Percentiles rank a stretch among this genome's conserved stretches.
Conservation (phyloP, 2,329 filamentous ascomycete species). For the Penicillium sp. region DNA sequence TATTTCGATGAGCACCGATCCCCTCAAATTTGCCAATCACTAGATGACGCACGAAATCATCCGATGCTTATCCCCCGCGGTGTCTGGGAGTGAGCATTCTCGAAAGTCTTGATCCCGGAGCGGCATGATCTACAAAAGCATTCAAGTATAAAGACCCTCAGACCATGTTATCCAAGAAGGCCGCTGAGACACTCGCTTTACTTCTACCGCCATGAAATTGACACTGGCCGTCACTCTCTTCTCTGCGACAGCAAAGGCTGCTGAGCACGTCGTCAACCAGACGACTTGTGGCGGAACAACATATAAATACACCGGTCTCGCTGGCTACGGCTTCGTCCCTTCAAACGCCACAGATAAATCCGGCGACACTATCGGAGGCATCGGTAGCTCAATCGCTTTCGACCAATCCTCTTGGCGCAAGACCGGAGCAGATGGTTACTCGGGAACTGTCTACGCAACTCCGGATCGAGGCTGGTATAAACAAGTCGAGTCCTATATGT, state of each 20-base stretch:
- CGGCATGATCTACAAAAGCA: background rate
- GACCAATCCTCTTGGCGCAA: constrained; percentile 62
- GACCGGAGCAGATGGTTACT: constrained; percentile 54
- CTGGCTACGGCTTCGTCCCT: constrained; percentile 65
- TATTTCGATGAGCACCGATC: background rate
- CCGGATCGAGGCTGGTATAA: constrained; percentile 68
- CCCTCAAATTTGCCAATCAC: background rate
- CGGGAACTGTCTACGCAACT: constrained; percentile 62
- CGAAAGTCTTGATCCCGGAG: background rate
- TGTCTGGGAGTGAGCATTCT: background rate
- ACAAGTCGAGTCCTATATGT: background rate
- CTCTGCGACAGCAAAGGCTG: constrained; percentile 18
- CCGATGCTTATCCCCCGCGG: background rate
- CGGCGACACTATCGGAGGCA: constrained; percentile 68
- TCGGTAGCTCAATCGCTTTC: constrained; percentile 67
- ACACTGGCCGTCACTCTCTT: constrained; percentile 15
- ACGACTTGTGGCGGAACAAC: constrained; percentile 61
- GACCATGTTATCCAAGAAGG: background rate
- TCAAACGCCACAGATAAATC: constrained; percentile 64
- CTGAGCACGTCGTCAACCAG: constrained; percentile 41
- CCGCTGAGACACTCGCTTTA: background rate
- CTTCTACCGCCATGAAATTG: constrained; percentile 22
- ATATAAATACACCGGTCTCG: constrained; percentile 68
- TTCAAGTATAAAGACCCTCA: background rate
- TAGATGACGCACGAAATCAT: constrained; percentile 11